Evolutionary conservation across 2,329 filamentous ascomycete species (phyloP).

Genomic region (Fusarium succisae): DNA sequence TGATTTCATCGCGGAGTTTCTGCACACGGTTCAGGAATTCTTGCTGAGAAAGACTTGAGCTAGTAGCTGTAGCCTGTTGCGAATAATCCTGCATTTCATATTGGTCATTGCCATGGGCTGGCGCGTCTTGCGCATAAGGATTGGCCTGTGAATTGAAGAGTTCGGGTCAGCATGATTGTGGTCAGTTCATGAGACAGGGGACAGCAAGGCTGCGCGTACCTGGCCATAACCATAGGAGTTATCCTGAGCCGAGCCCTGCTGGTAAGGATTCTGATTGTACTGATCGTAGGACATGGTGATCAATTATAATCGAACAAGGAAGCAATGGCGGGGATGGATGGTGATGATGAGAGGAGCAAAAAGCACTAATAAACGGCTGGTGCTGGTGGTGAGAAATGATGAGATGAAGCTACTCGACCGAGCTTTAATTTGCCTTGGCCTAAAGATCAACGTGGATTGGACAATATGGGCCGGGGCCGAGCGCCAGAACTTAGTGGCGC

Average conservation of each 20-base stretch:
- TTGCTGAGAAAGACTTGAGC: conserved; percentile 62
- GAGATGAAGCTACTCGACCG: conserved; percentile 32
- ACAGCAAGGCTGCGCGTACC: conserved; percentile 48
- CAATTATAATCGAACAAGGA: conserved; percentile 23
- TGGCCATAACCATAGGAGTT: conserved; percentile 56
- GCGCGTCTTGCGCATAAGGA: conserved; percentile 44
- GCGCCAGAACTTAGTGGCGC: conserved; percentile 14
- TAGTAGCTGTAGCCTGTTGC: conserved; percentile 43
- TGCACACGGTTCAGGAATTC: conserved; percentile 76
- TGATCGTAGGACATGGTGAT: conserved; percentile 68
- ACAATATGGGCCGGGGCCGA: conserved; percentile 4
- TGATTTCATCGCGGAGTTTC: conserved; percentile 73
- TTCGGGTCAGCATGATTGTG: conserved; percentile 26
- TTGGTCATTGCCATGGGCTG: conserved; percentile 50
- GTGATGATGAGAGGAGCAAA: conserved; percentile 34
- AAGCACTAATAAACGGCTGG: conserved; percentile 32
- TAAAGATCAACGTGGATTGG: conserved; percentile 6
- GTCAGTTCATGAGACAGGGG: conserved; percentile 6
- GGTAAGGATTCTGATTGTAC: conserved; percentile 73
- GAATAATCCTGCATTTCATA: conserved; percentile 67
- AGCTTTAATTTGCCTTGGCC: conserved; percentile 28
- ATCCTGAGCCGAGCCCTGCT: conserved; percentile 60
- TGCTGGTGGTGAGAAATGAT: conserved; percentile 20
- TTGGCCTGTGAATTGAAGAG: conserved; percentile 35
- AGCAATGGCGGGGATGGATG: conserved; percentile 35